These are phyloP conservation scores for Graphiopsis chlorocephala DNA, from an alignment of 2,329 filamentous ascomycete genomes.

Conservation along the genomic window DNA sequence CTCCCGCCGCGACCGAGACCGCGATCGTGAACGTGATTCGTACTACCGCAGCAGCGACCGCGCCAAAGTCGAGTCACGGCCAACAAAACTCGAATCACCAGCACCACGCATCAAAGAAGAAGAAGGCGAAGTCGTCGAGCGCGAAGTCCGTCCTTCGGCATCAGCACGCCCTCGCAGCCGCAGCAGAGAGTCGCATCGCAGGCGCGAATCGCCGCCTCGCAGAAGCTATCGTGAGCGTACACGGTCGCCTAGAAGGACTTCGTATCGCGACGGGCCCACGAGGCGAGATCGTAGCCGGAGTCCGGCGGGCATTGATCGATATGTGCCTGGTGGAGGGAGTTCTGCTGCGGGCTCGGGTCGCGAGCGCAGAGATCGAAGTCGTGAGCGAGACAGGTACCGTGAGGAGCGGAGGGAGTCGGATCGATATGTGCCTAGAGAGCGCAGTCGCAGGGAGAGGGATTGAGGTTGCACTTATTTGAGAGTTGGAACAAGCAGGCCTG, in stretches of 20 bases:
- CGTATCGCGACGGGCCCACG: slow-evolving; percentile 26
- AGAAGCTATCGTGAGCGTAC: slow-evolving; percentile 13
- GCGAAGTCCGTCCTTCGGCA: background rate
- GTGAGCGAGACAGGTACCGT: slow-evolving; percentile 32
- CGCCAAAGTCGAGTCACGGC: background rate
- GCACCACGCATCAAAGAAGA: slow-evolving; percentile 13
- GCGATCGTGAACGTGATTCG: slow-evolving; percentile 23
- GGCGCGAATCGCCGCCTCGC: slow-evolving; percentile 8
- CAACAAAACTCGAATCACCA: background rate
- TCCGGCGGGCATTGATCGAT: slow-evolving; percentile 38
- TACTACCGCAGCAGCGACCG: slow-evolving; percentile 29
- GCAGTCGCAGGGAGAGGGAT: slow-evolving; percentile 7
- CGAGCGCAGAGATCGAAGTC: slow-evolving; percentile 22
- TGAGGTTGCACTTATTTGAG: background rate
- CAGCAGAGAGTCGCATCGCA: slow-evolving; percentile 17
- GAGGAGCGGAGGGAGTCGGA: slow-evolving; percentile 34
- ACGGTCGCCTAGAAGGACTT: slow-evolving; percentile 7
- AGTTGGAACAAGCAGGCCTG: background rate
- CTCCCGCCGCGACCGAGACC: slow-evolving; percentile 1
- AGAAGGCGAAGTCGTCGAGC: slow-evolving; percentile 20
- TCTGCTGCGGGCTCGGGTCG: slow-evolving; percentile 11
- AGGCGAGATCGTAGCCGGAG: slow-evolving; percentile 19
- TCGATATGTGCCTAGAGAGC: slow-evolving; percentile 34
- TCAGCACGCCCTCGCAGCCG: slow-evolving; percentile 15
- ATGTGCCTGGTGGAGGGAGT: slow-evolving; percentile 36